Conservation (phyloP, 2,329 filamentous ascomycete genomes). For the Lecanosticta acicola region DNA sequence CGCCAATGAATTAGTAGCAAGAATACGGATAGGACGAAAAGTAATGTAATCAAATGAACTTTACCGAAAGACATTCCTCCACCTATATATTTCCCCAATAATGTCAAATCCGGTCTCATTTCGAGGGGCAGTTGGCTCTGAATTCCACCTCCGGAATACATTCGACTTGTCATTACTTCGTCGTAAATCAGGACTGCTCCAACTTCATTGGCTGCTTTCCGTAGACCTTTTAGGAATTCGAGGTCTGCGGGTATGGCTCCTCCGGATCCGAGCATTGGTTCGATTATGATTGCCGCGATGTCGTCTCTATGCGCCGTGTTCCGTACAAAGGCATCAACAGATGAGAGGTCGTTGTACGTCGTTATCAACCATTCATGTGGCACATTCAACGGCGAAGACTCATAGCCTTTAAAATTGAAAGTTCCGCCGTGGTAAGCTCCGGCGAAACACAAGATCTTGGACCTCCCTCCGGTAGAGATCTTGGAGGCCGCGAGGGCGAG, state of each 20-base stretch:
- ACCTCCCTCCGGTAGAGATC: constrained; percentile 40
- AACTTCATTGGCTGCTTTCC: constrained; percentile 43
- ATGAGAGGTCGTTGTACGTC: constrained; percentile 55
- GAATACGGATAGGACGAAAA: background rate
- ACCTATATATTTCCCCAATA: constrained; percentile 62
- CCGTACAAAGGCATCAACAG: constrained; percentile 41
- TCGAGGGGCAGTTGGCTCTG: constrained; percentile 38
- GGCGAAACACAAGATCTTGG: constrained; percentile 47
- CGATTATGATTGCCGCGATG: constrained; percentile 60
- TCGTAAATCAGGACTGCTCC: constrained; percentile 61
- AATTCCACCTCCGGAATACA: constrained; percentile 45
- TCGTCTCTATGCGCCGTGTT: constrained; percentile 29
- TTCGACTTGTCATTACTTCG: constrained; percentile 64
- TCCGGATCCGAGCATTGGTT: constrained; percentile 60
- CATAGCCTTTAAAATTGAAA: constrained; percentile 39
- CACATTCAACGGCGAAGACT: constrained; percentile 31
- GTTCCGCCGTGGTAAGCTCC: constrained; percentile 53
- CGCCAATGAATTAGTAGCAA: too few relatives aligned
- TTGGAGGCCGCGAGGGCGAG: constrained; percentile 54
- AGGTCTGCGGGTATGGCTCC: constrained; percentile 50
- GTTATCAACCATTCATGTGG: constrained; percentile 54
- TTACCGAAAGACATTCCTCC: constrained; percentile 59
- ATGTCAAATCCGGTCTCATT: constrained; percentile 56
- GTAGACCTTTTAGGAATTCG: constrained; percentile 51
- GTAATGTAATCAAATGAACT: background rate